A percentile compares a stretch with the other conserved stretches of the same genome.
phyloP scores from a whole-genome alignment of 164 flowering plant species.

The Amborella trichopoda region DNA sequence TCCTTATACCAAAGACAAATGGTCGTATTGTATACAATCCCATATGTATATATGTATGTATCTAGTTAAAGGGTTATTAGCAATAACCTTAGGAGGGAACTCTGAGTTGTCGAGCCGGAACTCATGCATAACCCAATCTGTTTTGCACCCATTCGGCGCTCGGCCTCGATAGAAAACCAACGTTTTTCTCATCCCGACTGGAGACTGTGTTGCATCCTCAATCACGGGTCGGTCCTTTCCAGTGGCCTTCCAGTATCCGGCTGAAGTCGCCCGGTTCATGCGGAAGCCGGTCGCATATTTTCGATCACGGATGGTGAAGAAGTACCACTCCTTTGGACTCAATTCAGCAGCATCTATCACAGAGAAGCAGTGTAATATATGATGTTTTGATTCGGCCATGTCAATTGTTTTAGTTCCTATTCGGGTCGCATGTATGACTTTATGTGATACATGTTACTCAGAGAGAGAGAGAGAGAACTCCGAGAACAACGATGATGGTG shows the following conservation, averaged over 20 bases:
- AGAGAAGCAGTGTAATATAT: too few relatives aligned
- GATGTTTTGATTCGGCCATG: too few relatives aligned
- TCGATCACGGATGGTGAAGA: constrained; percentile 81
- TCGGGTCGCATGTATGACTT: too few relatives aligned
- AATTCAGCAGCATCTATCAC: constrained; percentile 63
- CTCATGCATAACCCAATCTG: constrained; percentile 92
- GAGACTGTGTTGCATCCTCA: constrained; percentile 29
- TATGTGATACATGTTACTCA: too few relatives aligned
- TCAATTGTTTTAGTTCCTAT: too few relatives aligned
- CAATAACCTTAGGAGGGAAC: constrained; percentile 51
- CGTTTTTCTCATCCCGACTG: constrained; percentile 79
- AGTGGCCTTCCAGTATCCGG: constrained; percentile 88
- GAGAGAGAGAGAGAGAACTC: neutral
- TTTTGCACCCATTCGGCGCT: constrained; percentile 77
- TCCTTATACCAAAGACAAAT: too few relatives aligned
- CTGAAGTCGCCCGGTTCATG: constrained; percentile 60
- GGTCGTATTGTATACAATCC: too few relatives aligned
- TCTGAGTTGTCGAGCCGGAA: constrained; percentile 62
- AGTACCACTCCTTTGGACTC: constrained; percentile 80
- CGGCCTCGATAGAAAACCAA: constrained; percentile 63
- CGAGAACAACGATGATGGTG: neutral
- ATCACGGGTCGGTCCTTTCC: constrained; percentile 64
- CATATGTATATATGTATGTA: too few relatives aligned
- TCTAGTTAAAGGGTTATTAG: too few relatives aligned
- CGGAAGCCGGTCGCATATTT: constrained; percentile 72